Conservation (phyloP, 2,329 filamentous ascomycete genomes). For the Hortaea sp. region DNA sequence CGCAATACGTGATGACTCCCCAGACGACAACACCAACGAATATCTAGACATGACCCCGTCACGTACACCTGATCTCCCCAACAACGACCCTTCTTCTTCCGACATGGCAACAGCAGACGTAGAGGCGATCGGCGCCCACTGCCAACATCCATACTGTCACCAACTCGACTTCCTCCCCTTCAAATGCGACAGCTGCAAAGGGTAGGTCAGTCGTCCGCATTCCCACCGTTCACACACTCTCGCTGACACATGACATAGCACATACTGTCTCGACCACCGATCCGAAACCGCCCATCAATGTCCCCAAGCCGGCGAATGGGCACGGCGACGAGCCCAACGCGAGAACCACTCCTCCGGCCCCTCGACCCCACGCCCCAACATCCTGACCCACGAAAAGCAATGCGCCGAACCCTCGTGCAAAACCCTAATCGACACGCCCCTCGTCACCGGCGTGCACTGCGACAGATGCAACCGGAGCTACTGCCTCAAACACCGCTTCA, state of each 20-base stretch:
- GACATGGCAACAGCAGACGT: conserved; percentile 70
- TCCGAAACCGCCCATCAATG: conserved; percentile 72
- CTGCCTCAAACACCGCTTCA: conserved; percentile 66
- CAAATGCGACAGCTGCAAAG: conserved; percentile 75
- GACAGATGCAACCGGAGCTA: conserved; percentile 61
- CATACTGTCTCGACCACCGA: conserved; percentile 87
- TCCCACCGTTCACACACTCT: background rate
- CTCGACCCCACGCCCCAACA: conserved; percentile 39
- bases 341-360: conserved; percentile 9
- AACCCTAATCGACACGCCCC: conserved; percentile 58
- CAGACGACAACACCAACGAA: background rate
- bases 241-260: conserved; percentile 7
- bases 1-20: background rate
- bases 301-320: conserved; percentile 51
- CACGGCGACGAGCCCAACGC: conserved; percentile 35
- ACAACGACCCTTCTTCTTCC: conserved; percentile 44
- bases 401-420: conserved; percentile 60
- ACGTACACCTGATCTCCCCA: conserved; percentile 1
- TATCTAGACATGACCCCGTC: conserved; percentile 2
- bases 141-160: conserved; percentile 83
- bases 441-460: conserved; percentile 62
- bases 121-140: conserved; percentile 79
- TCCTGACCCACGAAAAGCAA: conserved; percentile 54
- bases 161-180: conserved; percentile 96
- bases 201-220: conserved; percentile 26